Evolutionary conservation across 2,329 filamentous ascomycete genomes (phyloP).

Genomic region (Zasmidium angulare): DNA sequence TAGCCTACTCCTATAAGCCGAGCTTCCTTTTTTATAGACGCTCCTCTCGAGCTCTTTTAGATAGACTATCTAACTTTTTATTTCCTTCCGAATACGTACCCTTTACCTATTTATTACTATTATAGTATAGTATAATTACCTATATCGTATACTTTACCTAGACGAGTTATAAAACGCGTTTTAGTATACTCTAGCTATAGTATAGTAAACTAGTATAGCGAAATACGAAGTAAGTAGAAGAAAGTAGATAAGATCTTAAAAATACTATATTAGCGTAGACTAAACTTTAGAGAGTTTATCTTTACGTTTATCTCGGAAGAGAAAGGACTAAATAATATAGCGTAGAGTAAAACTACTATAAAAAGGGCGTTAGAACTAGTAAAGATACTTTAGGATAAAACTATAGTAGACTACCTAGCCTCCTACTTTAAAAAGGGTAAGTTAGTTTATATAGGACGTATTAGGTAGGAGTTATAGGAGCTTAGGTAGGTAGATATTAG

Average conservation of each 20-base stretch:
- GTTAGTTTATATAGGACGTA: not conserved
- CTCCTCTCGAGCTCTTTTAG: too few species aligned
- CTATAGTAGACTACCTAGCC: not conserved
- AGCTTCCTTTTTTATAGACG: too few species aligned
- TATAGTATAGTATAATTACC: too few species aligned
- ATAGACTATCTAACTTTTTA: too few species aligned
- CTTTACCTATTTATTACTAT: too few species aligned
- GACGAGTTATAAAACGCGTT: too few species aligned
- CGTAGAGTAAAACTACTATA: not conserved
- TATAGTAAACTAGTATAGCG: not conserved
- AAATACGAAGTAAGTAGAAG: not conserved
- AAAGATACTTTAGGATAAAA: not conserved
- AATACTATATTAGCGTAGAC: not conserved
- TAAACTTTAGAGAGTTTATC: not conserved
- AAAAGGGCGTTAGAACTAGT: not conserved
- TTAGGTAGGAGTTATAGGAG: not conserved
- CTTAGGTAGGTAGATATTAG: not conserved
- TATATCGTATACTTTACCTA: too few species aligned
- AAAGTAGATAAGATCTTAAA: not conserved
- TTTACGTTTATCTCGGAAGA: not conserved
- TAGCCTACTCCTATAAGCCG: too few species aligned
- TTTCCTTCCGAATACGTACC: too few species aligned
- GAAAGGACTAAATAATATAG: not conserved
- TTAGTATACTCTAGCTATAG: too few species aligned
- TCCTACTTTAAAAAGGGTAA: not conserved